Evolutionary conservation across 345 rosid species (phyloP), one percentile per base, ranked within the genome.

Genomic region (Murraya koenigii): DNA sequence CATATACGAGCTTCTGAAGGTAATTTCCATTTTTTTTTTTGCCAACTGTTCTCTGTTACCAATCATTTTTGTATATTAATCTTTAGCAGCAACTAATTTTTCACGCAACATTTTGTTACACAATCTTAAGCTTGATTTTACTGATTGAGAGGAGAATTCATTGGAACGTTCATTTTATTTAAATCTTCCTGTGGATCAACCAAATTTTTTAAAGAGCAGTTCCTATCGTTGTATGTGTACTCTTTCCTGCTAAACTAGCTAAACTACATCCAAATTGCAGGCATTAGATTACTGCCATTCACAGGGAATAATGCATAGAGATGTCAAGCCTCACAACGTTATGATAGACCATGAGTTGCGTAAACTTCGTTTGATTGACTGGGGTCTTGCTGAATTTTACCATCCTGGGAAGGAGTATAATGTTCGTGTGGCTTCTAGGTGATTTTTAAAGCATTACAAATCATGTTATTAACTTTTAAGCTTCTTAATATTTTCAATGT

Each of bases 311-410:
- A 92, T 92, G 97, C 97, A 92, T 74, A 90, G 97, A 85, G 97
- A 90, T 76, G 97, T 92, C 56, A 92, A 92, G 85, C 97, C 97
- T 55, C 97, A 92, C 80, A 92, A 92, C 76, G 97, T 92, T 59
- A 92, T 92, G 97, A 90, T 92, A 82, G 97, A 92, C 69, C 97
- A 92, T 86, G 97, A 92, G 78, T 82, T 92, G 82, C 94, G 97
- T 20, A 92, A 92, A 85, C 91, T 92, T 75, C 93, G 97, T 7
- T 80, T 92, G 84, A 92, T 92, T 83, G 94, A 89, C 62, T 92
- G 97, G 97, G 97, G 97, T 74, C 91, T 92, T 25, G 97, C 97
- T 77, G 97, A 92, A 80, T 92, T 92, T 84, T 92, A 92, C 80
- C 97, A 92, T 79, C 93, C 94, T 77, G 90, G 89, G 56, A 90